A percentile compares a stretch with the other conserved stretches of the same genome.
These are phyloP conservation scores for Solanum stenotomum DNA, from an alignment of 257 asterid species.

Conservation along the genomic window DNA sequence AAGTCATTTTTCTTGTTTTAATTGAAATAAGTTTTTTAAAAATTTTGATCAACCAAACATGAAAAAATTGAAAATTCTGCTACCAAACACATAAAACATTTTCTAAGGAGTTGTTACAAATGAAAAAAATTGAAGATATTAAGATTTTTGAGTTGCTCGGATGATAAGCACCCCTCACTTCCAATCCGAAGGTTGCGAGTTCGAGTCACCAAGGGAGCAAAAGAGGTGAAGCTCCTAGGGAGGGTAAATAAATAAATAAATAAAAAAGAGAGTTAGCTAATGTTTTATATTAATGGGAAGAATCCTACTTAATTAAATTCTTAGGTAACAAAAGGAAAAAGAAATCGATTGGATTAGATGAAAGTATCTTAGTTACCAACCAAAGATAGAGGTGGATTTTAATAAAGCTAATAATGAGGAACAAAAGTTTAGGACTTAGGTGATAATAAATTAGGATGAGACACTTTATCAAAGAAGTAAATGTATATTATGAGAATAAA, in stretches of 20 bases:
- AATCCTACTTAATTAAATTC: not conserved
- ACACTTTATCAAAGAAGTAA: not conserved
- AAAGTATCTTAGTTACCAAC: not conserved
- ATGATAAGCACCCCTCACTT: too few species aligned
- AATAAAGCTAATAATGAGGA: not conserved
- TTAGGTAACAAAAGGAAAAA: not conserved
- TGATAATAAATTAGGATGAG: not conserved
- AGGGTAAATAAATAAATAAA: too few species aligned
- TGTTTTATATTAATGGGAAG: not conserved
- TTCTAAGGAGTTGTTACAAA: not conserved
- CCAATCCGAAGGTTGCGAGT: too few species aligned
- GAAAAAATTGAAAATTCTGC: not conserved
- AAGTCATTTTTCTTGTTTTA: not conserved
- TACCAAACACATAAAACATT: not conserved
- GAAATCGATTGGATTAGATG: not conserved
- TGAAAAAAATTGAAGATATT: not conserved
- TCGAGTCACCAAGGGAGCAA: too few species aligned
- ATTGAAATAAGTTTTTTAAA: not conserved
- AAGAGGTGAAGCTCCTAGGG: too few species aligned
- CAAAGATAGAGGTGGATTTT: not conserved
- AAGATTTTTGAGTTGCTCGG: not conserved
- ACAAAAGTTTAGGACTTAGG: not conserved
- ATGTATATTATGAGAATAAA: not conserved
- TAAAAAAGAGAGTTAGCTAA: not conserved
- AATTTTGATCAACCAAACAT: not conserved